Conservation (phyloP, 106 monocot species). For the Agapanthus africanus region DNA sequence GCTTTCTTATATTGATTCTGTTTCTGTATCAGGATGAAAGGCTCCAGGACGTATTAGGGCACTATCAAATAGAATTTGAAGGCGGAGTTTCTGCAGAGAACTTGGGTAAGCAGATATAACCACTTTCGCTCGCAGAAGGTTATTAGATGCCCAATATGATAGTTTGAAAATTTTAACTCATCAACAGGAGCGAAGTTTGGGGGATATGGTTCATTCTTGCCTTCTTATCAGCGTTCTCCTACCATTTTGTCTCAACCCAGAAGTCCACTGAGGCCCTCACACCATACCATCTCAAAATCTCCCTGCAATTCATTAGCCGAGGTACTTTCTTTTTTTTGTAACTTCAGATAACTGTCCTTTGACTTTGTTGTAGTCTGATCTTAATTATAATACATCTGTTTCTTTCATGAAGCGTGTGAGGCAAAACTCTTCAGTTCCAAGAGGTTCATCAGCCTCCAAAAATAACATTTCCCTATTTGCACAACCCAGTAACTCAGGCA, state of each 20-base stretch:
- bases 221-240: constrained; percentile 44
- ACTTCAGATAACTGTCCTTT: neutral
- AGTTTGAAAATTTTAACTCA: constrained; percentile 6
- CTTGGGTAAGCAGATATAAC: constrained; percentile 35
- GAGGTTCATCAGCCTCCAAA: constrained; percentile 27
- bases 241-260: constrained; percentile 27
- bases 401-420: constrained; percentile 4
- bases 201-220: constrained; percentile 72
- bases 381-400: neutral
- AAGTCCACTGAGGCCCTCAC: constrained; percentile 26
- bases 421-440: constrained; percentile 16
- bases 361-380: neutral
- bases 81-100: constrained; percentile 43
- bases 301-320: constrained; percentile 21
- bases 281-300: constrained; percentile 21
- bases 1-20: neutral
- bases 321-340: constrained; percentile 21
- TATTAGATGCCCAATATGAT: neutral
- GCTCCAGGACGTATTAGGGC: constrained; percentile 47
- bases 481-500: constrained; percentile 13
- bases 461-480: constrained; percentile 11
- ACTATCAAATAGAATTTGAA: constrained; percentile 50
- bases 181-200: constrained; percentile 63
- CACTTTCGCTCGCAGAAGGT: neutral
- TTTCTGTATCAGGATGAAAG: constrained; percentile 41